Evolutionary conservation across 192 early-diverging fungal species (phyloP), one percentile per base, ranked within the genome.

Genomic region (Backusella australiensis): DNA sequence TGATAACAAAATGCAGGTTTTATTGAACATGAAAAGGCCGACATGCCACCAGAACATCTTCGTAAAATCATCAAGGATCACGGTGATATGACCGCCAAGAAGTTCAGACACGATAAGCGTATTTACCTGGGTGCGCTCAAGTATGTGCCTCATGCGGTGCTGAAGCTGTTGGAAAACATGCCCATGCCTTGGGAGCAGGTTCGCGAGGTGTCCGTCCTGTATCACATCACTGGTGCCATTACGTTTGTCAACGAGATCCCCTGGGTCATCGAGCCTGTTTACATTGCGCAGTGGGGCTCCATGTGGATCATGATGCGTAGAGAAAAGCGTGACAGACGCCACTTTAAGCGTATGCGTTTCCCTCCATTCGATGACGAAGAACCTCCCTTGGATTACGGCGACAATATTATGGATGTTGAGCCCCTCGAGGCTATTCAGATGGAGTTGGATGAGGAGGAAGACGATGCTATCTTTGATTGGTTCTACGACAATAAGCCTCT

Each of bases 301-400:
- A 98, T 98, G 96, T 98, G 97, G 97, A 98, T 97, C 77, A 98
- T 98, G 98, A 99, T 99, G 98, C 90, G 98, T 73, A 89, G 98
- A 73, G 98, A 99, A 80, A 99, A 99, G 84, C 88, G 95, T 72
- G 97, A 98, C 77, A 93, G 98, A 81, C 90, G 94, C 75, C 96
- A 99, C 80, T 99, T 99, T 76, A 98, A 98, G 81, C 95, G 98
- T 78, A 99, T 98, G 97, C 90, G 96, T 68, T 97, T 98, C 81
- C 96, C 97, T 66, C 96, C 95, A 6, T 98, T 98, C 83, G 98
- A 99, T 84, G 98, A 99, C 75, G 98, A 99, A 84, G 98, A 99
- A 86, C 96, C 97, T 56, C 97, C 98, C 6, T 84, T 99, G 72
- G 98, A 99, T 85, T 99, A 97, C 84, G 96, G 96, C 65, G 98